A percentile compares a stretch with the other conserved stretches of the same genome.
phyloP scores from a whole-genome alignment of 1,139 yeast genomes.

The Geotrichum citri-aurantii region DNA sequence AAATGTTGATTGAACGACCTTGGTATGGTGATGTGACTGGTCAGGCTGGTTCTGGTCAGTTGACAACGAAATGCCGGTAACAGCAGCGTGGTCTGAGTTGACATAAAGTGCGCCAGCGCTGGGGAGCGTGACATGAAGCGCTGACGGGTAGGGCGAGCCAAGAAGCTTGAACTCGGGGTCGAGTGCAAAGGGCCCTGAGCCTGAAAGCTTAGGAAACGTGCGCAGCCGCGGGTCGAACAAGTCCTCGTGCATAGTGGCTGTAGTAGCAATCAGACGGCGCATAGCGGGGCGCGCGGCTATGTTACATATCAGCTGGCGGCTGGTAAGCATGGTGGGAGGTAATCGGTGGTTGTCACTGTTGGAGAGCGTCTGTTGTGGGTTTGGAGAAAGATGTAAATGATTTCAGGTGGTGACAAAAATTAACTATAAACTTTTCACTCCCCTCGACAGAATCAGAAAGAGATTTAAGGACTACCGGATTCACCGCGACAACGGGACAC shows the following conservation, averaged over 20 bases:
- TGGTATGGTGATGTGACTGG: neutral
- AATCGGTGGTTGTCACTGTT: neutral
- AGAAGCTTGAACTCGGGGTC: constrained; percentile 8
- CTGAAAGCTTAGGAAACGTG: constrained; percentile 7
- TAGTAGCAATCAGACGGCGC: neutral
- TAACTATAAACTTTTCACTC: neutral
- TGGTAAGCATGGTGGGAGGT: neutral
- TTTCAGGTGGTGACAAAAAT: neutral
- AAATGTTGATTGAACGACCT: neutral
- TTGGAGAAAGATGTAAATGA: neutral
- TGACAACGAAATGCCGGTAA: neutral
- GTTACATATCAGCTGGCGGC: neutral
- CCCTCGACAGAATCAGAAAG: too few species aligned
- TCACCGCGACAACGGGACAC: too few species aligned
- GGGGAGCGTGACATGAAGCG: constrained; percentile 13
- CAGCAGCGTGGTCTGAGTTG: neutral
- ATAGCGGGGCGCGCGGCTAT: neutral
- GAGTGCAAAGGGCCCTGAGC: constrained; percentile 12
- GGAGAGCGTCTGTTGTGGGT: neutral
- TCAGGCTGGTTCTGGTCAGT: neutral
- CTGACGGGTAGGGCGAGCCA: constrained; percentile 6
- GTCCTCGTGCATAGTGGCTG: neutral
- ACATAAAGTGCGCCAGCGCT: constrained; percentile 4
- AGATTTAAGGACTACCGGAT: too few species aligned
- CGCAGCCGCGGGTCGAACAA: neutral